Conservation (phyloP, 306 rosid species). For the Fagus sylvatica region DNA sequence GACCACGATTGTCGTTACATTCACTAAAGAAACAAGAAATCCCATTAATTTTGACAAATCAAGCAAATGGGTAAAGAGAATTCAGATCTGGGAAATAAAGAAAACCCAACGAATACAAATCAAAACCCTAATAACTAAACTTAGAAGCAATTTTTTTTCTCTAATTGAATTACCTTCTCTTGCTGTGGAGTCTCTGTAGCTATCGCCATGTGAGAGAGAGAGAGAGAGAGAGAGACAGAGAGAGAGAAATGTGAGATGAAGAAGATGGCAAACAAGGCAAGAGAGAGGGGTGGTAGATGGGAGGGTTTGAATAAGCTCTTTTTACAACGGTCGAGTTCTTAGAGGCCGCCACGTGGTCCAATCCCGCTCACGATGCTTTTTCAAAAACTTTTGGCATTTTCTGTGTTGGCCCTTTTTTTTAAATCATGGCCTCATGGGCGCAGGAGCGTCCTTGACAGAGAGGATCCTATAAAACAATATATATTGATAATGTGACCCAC, state of each 20-base stretch:
- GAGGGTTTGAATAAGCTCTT: constrained; percentile 28
- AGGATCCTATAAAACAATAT: no score
- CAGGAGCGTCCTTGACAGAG: neutral
- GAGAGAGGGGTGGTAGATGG: neutral
- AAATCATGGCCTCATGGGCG: neutral
- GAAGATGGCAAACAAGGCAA: constrained; percentile 9
- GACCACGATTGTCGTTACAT: neutral
- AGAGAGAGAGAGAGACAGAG: constrained; percentile 14
- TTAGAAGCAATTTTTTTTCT: neutral
- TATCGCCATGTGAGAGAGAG: constrained; percentile 57
- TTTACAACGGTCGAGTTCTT: constrained; percentile 84
- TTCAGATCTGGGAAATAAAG: neutral
- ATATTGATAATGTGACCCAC: no score
- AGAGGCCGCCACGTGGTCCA: constrained; percentile 52
- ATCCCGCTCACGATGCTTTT: constrained; percentile 37
- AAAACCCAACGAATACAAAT: neutral
- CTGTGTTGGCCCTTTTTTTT: neutral
- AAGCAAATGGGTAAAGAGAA: constrained; percentile 6
- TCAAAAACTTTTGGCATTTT: constrained; percentile 35
- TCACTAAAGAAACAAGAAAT: neutral
- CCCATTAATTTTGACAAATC: neutral
- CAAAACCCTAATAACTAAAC: neutral
- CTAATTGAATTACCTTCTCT: constrained; percentile 47
- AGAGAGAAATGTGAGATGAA: constrained; percentile 16
- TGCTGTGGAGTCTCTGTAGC: constrained; percentile 68